These are phyloP conservation scores for Parachaetomium inaequale DNA, from an alignment of 495 filamentous ascomycete species.

Conservation along the genomic window DNA sequence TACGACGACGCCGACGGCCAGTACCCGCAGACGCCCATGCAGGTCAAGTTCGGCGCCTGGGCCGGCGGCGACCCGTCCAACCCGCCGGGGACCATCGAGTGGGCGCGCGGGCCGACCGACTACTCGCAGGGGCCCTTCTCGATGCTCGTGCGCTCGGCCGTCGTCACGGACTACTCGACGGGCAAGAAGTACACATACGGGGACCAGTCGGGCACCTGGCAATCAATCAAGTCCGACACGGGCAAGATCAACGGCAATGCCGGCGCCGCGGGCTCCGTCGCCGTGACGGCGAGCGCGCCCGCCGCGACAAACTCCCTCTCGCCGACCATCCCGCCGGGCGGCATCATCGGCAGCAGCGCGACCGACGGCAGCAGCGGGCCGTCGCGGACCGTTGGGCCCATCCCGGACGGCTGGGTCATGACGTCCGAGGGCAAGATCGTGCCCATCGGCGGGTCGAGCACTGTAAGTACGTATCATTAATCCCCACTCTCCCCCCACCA, in stretches of 20 bases:
- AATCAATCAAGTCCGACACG: slow-evolving; percentile 54
- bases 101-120: slow-evolving; percentile 80
- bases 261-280: slow-evolving; percentile 46
- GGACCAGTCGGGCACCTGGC: slow-evolving; percentile 70
- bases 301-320: slow-evolving; percentile 34
- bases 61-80: slow-evolving; percentile 75
- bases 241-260: slow-evolving; percentile 59
- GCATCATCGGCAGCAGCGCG: slow-evolving; percentile 54
- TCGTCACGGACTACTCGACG: slow-evolving; percentile 85
- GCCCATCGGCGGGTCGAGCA: slow-evolving; percentile 50
- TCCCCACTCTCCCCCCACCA: background rate
- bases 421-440: slow-evolving; percentile 66
- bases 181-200: slow-evolving; percentile 77
- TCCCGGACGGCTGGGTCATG: slow-evolving; percentile 72
- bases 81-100: slow-evolving; percentile 71
- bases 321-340: slow-evolving; percentile 48
- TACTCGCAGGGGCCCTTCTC: slow-evolving; percentile 76
- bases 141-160: slow-evolving; percentile 76
- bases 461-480: slow-evolving; percentile 24
- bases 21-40: slow-evolving; percentile 91
- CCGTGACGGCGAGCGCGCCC: slow-evolving; percentile 41
- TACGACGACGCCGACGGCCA: slow-evolving; percentile 56
- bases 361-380: slow-evolving; percentile 52
- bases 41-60: slow-evolving; percentile 83
- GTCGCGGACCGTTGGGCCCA: slow-evolving; percentile 39